phyloP scores from a whole-genome alignment of 2,329 filamentous ascomycete species.

The Aureobasidium sp. region DNA sequence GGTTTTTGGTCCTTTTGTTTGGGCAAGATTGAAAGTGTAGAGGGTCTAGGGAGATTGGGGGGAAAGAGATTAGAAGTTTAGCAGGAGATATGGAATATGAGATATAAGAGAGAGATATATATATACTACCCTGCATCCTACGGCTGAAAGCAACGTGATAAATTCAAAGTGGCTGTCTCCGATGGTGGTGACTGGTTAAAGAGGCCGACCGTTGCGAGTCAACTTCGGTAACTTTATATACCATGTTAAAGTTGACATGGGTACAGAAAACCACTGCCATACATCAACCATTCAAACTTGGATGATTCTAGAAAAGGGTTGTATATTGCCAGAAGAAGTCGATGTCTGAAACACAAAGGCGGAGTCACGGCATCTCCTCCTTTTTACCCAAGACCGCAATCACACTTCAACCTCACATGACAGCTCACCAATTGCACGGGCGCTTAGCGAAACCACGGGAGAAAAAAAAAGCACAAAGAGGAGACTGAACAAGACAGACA shows the following conservation, averaged over 20 bases:
- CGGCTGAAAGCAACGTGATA: not conserved
- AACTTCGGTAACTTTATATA: not conserved
- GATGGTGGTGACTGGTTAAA: constrained; percentile 5
- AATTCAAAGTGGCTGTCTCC: not conserved
- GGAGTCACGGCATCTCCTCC: not conserved
- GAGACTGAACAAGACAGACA: not conserved
- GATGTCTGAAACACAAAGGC: constrained; percentile 1
- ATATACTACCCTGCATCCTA: not conserved
- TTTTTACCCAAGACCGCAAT: constrained; percentile 4
- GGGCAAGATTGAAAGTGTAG: too few relatives aligned
- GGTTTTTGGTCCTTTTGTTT: too few relatives aligned
- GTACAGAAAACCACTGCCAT: not conserved
- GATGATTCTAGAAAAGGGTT: not conserved
- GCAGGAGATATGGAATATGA: too few relatives aligned
- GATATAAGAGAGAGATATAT: not conserved
- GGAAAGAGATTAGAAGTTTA: too few relatives aligned
- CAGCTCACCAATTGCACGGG: constrained; percentile 10
- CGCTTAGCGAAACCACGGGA: constrained; percentile 17
- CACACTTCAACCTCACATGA: constrained; percentile 15
- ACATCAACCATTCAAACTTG: not conserved
- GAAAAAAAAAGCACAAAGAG: not conserved
- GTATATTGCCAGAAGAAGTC: not conserved
- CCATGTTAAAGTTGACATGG: not conserved
- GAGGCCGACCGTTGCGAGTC: not conserved
- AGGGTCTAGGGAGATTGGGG: too few relatives aligned